Percentiles rank a stretch among this genome's conserved stretches.
Evolutionary conservation across 179 eudicot species (phyloP).

Genomic region (Heliamphora pulchella): DNA sequence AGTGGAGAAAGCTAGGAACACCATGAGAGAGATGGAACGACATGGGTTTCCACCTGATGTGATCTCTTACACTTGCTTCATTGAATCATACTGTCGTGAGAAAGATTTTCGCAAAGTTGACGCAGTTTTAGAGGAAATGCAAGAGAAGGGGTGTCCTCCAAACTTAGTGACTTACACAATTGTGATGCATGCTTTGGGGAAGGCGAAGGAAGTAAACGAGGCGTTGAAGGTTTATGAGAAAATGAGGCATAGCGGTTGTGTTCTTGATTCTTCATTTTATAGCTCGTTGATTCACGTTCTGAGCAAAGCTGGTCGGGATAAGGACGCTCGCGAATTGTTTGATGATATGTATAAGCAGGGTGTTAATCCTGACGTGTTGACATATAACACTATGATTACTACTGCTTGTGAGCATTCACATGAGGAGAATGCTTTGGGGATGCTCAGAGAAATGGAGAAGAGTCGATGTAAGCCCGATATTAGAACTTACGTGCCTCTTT

Average conservation of each 20-base stretch:
- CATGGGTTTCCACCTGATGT: conserved; percentile 52
- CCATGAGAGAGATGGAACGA: conserved; percentile 49
- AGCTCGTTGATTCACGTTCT: conserved; percentile 49
- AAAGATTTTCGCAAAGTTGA: conserved; percentile 65
- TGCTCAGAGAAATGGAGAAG: conserved; percentile 68
- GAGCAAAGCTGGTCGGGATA: conserved; percentile 51
- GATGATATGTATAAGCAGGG: conserved; percentile 58
- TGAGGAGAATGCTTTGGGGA: conserved; percentile 66
- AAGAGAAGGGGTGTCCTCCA: conserved; percentile 47
- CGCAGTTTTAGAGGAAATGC: conserved; percentile 54
- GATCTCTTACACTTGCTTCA: conserved; percentile 51
- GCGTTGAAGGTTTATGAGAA: conserved; percentile 52
- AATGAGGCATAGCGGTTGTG: conserved; percentile 51
- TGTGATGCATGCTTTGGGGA: conserved; percentile 58
- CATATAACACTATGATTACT: conserved; percentile 65
- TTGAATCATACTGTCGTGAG: conserved; percentile 51
- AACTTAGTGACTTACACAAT: conserved; percentile 69
- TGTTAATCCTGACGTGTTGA: conserved; percentile 38
- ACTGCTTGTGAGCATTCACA: conserved; percentile 42
- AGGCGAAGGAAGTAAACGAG: conserved; percentile 57
- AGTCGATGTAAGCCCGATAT: conserved; percentile 44
- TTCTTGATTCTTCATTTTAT: conserved; percentile 53
- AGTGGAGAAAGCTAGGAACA: conserved; percentile 39
- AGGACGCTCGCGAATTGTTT: conserved; percentile 58
- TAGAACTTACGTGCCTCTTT: conserved; percentile 54